phyloP scores from a whole-genome alignment of 768 basidiomycete species.

The Auricularia auricula-judae region DNA sequence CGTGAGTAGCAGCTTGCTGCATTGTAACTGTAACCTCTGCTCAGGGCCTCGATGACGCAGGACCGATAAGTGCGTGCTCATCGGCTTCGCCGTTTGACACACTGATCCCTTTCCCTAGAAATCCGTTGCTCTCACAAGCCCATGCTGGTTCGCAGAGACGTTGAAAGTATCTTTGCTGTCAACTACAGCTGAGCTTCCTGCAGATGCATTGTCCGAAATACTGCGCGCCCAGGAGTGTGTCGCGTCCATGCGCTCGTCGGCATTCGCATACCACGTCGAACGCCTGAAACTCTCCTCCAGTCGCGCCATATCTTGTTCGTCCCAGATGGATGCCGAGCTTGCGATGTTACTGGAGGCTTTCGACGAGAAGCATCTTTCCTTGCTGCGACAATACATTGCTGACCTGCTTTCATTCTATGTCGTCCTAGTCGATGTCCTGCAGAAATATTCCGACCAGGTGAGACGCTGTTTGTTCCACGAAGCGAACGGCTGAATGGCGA shows the following conservation, averaged over 20 bases:
- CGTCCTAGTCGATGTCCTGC: not conserved
- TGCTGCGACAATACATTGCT: too few species aligned
- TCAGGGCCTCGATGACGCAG: not conserved
- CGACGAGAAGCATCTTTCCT: not conserved
- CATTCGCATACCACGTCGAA: not conserved
- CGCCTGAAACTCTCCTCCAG: not conserved
- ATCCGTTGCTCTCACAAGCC: not conserved
- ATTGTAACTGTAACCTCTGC: too few species aligned
- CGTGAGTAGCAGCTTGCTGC: not conserved
- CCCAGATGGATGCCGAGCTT: not conserved
- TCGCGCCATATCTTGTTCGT: not conserved
- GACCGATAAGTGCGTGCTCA: not conserved
- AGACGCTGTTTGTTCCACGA: too few species aligned
- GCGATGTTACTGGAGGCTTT: not conserved
- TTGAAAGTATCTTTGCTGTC: not conserved
- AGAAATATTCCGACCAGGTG: not conserved
- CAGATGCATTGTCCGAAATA: not conserved
- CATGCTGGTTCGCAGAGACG: not conserved
- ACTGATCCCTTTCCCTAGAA: not conserved
- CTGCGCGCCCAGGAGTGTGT: not conserved
- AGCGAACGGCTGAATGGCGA: too few species aligned
- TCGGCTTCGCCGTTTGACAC: not conserved
- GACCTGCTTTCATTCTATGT: not conserved
- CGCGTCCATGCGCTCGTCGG: not conserved
- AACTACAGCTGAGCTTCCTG: not conserved